A percentile compares a stretch with the other conserved stretches of the same genome.
Evolutionary conservation across 2,329 filamentous ascomycete genomes (phyloP).

Genomic region (Cryphonectria nitschkei): DNA sequence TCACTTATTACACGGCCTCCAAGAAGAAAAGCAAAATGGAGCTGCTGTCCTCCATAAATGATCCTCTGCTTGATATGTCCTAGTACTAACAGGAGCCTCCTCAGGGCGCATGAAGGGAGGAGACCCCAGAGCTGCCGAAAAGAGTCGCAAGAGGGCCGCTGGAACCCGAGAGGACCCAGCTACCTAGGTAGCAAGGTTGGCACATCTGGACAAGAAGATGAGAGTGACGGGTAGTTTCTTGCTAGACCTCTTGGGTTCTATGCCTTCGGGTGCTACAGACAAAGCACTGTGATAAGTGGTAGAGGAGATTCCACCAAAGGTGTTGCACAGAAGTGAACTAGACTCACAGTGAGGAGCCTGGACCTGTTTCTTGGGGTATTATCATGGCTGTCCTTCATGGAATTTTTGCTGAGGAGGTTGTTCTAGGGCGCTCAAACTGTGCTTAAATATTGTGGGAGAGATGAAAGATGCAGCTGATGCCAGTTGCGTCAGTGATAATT

Average conservation of each 20-base stretch:
- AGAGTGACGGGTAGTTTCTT: not conserved
- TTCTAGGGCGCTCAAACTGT: not conserved
- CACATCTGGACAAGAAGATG: not conserved
- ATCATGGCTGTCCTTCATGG: not conserved
- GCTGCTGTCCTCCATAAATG: not conserved
- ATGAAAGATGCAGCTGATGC: not conserved
- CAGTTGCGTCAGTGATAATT: not conserved
- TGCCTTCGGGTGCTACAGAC: not conserved
- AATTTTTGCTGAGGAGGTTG: not conserved
- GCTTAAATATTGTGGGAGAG: not conserved
- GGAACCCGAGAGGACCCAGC: not conserved
- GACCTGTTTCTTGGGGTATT: not conserved
- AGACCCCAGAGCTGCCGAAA: not conserved
- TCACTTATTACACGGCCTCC: not conserved
- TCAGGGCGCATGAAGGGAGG: slow-evolving; percentile 2
- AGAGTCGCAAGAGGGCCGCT: not conserved
- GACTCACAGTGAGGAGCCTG: not conserved
- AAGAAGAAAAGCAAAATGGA: not conserved
- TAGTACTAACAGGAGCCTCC: not conserved
- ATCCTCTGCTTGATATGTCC: not conserved
- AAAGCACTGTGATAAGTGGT: not conserved
- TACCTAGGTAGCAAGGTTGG: not conserved
- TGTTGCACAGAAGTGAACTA: not conserved
- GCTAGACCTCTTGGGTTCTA: not conserved
- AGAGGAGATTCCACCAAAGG: not conserved